Base-by-base conservation (phyloP, 306 rosid genomes). In the Citrullus colocynthis region DNA sequence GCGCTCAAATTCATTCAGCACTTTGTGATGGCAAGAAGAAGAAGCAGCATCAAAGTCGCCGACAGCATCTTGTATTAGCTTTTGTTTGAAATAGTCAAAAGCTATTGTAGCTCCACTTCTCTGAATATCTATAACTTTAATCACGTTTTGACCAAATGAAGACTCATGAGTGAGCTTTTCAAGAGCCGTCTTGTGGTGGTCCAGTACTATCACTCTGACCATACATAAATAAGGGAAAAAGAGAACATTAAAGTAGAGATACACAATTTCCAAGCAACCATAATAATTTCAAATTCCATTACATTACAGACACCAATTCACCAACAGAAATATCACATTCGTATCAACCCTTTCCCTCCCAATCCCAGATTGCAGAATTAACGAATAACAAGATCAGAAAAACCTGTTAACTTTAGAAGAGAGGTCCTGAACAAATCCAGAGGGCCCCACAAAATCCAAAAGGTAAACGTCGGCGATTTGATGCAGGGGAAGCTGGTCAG, bases 61-160 rank as follows among this genome's bases (percentile, higher is more conserved):
- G 15, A 11, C 9, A 74, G 17, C 65, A 73, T 36, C 75, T 45
- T 48, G 56, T 42, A 83, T 4, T 44, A 88, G 88, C 84, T 82
- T 89, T 30, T 80, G 82, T 85, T 78, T 87, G 83, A 95, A 95
- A 81, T 90, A 95, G 83, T 92, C 97, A 72, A 88, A 95, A 48
- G 98, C 98, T 82, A 95, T 87, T 18, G 97, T 92, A 39, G 98
- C 97, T 1, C 97, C 98, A 74, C 98, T 90, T 82, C 96, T 86
- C 55, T 85, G 78, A 83, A 92, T 86, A 78, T 90, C 98, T 81
- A 95, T 67, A 64, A 89, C 80, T 59, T 84, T 85, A 21, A 21
- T 64, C 72, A 89, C 89, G 57, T 92, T 89, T 75, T 80, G 81
- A 41, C 82, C 89, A 6, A 58, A 21, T 6, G 56, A 77, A 58